Base-by-base conservation (phyloP, 805 yeast species). In the Metschnikowia shivogae region DNA sequence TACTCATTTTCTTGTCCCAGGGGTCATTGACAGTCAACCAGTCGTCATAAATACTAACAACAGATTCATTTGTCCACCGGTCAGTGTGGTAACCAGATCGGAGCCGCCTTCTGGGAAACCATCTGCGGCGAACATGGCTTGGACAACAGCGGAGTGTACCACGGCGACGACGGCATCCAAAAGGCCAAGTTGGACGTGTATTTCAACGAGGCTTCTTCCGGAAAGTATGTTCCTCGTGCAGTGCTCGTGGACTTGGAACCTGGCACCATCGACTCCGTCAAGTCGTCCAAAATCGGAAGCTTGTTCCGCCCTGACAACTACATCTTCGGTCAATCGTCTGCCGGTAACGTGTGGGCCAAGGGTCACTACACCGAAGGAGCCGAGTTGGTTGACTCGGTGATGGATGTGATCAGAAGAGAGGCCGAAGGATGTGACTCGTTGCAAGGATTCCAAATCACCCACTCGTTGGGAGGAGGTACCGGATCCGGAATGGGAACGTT, bases 81-180 rank as follows among this genome's bases (percentile, higher is more conserved):
- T 70, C 98, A 90, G 76, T 89, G 97, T 81, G 97, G 97, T 82
- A 90, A 90, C 80, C 98, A 90, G 74, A 89, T 90, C 58, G 95
- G 95, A 73, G 90, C 95, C 54, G 95, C 95, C 48, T 87, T 87
- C 63, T 87, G 95, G 95, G 90, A 87, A 72, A 86, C 92, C 37
- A 86, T 86, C 58, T 86, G 93, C 73, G 87, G 86, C 49, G 95
- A 86, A 65, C 95, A 86, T 59, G 93, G 92, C 39, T 74, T 86
- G 58, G 92, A 84, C 61, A 72, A 74, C 55, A 75, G 82, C 54
- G 95, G 95, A 55, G 80, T 76, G 65, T 85, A 82, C 64, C 84
- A 81, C 48, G 65, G 63, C 14, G 62, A 61, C 43, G 73, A 70
- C 26, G 63, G 75, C 67, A 53, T 72, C 54, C 74, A 70, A 61